These are phyloP conservation scores for Trichoderma afroharzianum DNA, from an alignment of 2,329 filamentous ascomycete genomes.

Conservation along the genomic window DNA sequence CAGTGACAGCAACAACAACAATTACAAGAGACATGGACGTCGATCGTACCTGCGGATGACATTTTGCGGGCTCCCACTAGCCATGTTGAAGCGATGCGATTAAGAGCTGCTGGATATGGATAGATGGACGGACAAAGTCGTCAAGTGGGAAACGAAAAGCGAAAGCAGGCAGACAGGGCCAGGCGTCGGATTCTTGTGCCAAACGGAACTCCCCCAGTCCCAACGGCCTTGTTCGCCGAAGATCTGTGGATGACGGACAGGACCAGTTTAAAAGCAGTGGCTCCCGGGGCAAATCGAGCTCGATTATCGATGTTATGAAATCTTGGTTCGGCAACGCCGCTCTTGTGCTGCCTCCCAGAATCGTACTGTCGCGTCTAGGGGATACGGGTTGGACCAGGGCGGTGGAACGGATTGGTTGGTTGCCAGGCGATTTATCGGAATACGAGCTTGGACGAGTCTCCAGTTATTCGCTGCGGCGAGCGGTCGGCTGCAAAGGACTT, in stretches of 20 bases:
- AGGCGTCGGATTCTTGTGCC: conserved; percentile 1
- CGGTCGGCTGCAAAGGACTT: conserved; percentile 7
- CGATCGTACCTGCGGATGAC: conserved; percentile 62
- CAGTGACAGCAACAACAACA: neutral
- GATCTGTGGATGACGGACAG: conserved; percentile 7
- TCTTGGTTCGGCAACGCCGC: conserved; percentile 12
- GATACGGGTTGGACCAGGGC: conserved; percentile 25
- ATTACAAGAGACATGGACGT: neutral
- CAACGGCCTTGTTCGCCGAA: conserved; percentile 15
- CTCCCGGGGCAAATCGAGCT: neutral
- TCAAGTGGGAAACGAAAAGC: neutral
- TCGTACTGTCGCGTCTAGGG: conserved; percentile 22
- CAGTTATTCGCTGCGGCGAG: conserved; percentile 17
- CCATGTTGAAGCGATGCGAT: conserved; percentile 36
- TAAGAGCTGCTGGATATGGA: neutral
- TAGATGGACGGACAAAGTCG: neutral
- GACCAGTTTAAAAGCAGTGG: conserved; percentile 12
- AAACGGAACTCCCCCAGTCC: conserved; percentile 14
- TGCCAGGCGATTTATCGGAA: conserved; percentile 25
- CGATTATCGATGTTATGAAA: conserved; percentile 13
- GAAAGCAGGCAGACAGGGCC: neutral
- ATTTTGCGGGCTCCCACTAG: conserved; percentile 47
- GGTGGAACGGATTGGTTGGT: conserved; percentile 29
- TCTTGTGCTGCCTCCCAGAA: conserved; percentile 18
- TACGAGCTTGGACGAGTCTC: conserved; percentile 27